A percentile compares a stretch with the other conserved stretches of the same genome.
Conservation (phyloP, 768 basidiomycete species). For the Boletus rubescentipes region DNA sequence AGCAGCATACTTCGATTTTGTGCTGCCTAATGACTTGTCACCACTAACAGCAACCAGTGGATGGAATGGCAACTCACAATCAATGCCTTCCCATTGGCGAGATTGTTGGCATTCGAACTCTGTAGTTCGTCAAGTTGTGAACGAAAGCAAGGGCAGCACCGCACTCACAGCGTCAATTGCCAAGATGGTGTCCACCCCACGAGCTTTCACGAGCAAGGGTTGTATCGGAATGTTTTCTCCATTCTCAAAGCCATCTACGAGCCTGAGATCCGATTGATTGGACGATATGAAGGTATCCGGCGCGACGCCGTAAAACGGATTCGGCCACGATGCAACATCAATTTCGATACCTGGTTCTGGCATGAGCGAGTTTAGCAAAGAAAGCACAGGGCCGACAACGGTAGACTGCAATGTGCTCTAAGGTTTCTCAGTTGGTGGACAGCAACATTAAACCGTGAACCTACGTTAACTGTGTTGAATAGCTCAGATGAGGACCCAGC, state of each 20-base stretch:
- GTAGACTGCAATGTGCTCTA: conserved; percentile 10
- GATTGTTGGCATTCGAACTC: conserved; percentile 17
- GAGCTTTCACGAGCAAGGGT: conserved; percentile 47
- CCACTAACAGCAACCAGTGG: neutral
- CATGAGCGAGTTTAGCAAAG: conserved; percentile 19
- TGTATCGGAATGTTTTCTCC: conserved; percentile 47
- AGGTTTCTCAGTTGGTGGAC: neutral
- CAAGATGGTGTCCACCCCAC: conserved; percentile 48
- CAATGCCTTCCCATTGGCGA: conserved; percentile 25
- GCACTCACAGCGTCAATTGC: conserved; percentile 45
- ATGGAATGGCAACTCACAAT: conserved; percentile 17
- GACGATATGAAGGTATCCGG: conserved; percentile 36
- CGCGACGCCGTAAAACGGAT: conserved; percentile 38
- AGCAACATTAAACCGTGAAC: neutral
- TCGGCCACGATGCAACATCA: conserved; percentile 35
- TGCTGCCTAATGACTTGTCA: conserved; percentile 17
- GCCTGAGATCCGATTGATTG: conserved; percentile 30
- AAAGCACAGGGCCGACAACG: conserved; percentile 6
- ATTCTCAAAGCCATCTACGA: conserved; percentile 43
- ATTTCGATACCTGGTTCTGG: conserved; percentile 28
- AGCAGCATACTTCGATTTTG: conserved; percentile 41
- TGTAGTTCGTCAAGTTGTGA: neutral
- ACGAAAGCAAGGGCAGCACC: neutral
- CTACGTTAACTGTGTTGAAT: conserved; percentile 35
- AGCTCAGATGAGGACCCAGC: conserved; percentile 41